A percentile compares a stretch with the other conserved stretches of the same genome.
Conservation (phyloP, 1,284 basidiomycete species). For the Porogramme epimiltina region DNA sequence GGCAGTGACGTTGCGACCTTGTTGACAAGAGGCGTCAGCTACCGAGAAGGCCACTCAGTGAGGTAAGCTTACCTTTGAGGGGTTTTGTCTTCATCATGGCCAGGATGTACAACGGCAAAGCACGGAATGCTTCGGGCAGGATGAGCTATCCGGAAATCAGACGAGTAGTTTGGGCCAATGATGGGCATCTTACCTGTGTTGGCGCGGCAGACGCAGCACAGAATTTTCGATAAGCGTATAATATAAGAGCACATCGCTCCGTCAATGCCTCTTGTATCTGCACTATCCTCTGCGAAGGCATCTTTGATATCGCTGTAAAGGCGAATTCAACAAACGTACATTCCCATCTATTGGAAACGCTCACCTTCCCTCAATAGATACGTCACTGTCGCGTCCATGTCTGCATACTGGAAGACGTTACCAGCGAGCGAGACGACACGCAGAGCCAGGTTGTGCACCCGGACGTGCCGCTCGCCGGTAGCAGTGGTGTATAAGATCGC, state of each 20-base stretch:
- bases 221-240: slow-evolving; percentile 88
- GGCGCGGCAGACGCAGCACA: slow-evolving; percentile 85
- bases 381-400: slow-evolving; percentile 85
- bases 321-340: background rate
- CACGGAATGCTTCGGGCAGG: slow-evolving; percentile 92
- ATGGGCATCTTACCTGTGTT: slow-evolving; percentile 66
- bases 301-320: slow-evolving; percentile 65
- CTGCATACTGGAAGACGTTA: slow-evolving; percentile 92
- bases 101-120: slow-evolving; percentile 84
- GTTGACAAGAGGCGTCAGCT: background rate
- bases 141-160: slow-evolving; percentile 63
- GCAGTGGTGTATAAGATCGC: slow-evolving; percentile 89
- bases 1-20: slow-evolving; percentile 85
- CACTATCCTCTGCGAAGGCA: slow-evolving; percentile 64
- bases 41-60: background rate
- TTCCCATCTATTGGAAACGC: slow-evolving; percentile 10
- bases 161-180: background rate
- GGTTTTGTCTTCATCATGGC: slow-evolving; percentile 91
- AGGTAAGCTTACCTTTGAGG: slow-evolving; percentile 69
- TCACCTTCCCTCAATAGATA: slow-evolving; percentile 81
- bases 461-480: slow-evolving; percentile 81
- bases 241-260: slow-evolving; percentile 81
- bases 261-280: slow-evolving; percentile 86
- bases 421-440: slow-evolving; percentile 84
- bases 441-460: slow-evolving; percentile 85